phyloP scores from a whole-genome alignment of 2,329 filamentous ascomycete species.

The Colletotrichum sp. region DNA sequence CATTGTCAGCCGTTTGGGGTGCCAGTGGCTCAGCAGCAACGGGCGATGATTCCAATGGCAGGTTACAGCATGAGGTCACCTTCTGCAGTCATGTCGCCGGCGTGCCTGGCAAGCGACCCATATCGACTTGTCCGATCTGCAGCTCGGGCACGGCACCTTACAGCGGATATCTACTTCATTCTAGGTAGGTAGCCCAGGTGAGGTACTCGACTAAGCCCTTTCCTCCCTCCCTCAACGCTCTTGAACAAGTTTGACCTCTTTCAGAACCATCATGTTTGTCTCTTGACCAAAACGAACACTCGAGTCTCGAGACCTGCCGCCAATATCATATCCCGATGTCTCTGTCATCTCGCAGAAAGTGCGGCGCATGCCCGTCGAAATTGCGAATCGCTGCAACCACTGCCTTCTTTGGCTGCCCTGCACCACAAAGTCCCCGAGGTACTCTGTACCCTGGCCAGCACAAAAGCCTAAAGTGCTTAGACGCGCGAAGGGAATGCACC shows the following conservation, averaged over 20 bases:
- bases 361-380: constrained; percentile 13
- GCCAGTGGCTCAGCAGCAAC: background rate
- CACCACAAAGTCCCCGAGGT: background rate
- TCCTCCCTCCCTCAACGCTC: background rate
- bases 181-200: background rate
- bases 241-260: background rate
- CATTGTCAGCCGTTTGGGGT: background rate
- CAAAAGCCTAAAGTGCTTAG: constrained; percentile 6
- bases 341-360: constrained; percentile 11
- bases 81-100: background rate
- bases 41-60: background rate
- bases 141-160: background rate
- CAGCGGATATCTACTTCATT: background rate
- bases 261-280: background rate
- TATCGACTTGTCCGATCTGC: background rate
- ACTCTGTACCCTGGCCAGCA: background rate
- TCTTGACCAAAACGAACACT: background rate
- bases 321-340: constrained; percentile 3
- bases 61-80: background rate
- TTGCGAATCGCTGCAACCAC: constrained; percentile 10
- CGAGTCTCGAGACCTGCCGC: background rate
- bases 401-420: constrained; percentile 1
- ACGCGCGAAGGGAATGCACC: background rate
- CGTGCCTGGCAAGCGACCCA: background rate
- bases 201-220: too few species aligned